Evolutionary conservation across 495 filamentous ascomycete species (phyloP), one percentile per base, ranked within the genome.

Genomic region (Collariella sp.): DNA sequence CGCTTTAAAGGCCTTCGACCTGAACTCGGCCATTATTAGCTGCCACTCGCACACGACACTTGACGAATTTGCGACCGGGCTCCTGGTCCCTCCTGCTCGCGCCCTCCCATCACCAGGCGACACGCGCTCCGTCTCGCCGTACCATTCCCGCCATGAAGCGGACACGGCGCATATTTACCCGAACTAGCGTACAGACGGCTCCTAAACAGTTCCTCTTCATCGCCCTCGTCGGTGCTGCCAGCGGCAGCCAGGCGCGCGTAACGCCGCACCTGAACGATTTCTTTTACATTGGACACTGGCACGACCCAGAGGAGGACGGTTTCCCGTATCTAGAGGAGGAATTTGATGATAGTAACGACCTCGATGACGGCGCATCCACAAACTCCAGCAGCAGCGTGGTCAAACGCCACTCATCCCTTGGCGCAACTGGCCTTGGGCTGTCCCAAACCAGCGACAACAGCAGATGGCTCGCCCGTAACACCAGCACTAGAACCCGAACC

Each of bases 251-350:
- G 45, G 74, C 72, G 2, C 70, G 67, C 29, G 70, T 81, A 16
- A 76, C 72, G 16, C 62, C 72, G 40, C 77, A 79, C 54, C 64
- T 95, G 73, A 88, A 86, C 63, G 90, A 96, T 51, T 80, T 87
- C 58, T 82, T 97, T 55, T 87, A 91, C 62, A 82, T 98, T 16
- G 91, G 89, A 0, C 89, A 96, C 68, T 88, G 82, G 69, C 90
- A 98, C 63, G 76, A 84, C 33, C 73, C 78, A 4, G 78, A 82
- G 7, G 83, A 89, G 15, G 82, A 90, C 65, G 87, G 83, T 0
- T 85, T 86, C 51, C 74, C 79, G 1, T 82, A 91, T 55, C 66
- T 87, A 2, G 85, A 93, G 58, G 81, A 84, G 19, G 59, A 61
- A 34, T 6, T 44, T 15, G 26, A 10, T 15, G 26, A 9, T 31